These are phyloP conservation scores for Breviolum minutum DNA, from an alignment of 73 alveolate genomes.

Conservation along the genomic window DNA sequence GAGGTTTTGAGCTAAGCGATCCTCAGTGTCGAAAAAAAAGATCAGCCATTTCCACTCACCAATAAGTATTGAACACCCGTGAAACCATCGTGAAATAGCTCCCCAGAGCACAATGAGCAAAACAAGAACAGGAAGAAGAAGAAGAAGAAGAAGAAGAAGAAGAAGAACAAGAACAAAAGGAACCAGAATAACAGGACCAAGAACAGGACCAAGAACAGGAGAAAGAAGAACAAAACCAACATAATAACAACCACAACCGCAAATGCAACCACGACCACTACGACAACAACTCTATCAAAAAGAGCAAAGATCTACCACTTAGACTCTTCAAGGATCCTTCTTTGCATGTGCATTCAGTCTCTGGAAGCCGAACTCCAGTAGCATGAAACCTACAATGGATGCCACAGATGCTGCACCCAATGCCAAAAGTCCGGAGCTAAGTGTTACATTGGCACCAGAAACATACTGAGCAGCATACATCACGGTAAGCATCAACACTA, in stretches of 20 bases:
- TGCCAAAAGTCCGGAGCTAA: constrained; percentile 71
- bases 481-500: constrained; percentile 61
- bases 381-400: constrained; percentile 45
- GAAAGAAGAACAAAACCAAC: too few species aligned
- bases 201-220: too few species aligned
- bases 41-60: neutral
- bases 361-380: constrained; percentile 69
- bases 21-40: neutral
- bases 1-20: constrained; percentile 42
- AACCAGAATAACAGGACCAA: too few species aligned
- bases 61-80: too few species aligned
- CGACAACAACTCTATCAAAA: too few species aligned
- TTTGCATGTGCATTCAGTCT: neutral
- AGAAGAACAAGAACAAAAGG: too few species aligned
- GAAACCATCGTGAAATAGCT: too few species aligned
- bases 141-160: too few species aligned
- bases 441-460: constrained; percentile 73
- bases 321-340: neutral
- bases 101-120: too few species aligned
- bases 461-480: constrained; percentile 92
- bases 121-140: too few species aligned
- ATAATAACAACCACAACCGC: neutral
- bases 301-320: too few species aligned
- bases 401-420: constrained; percentile 72
- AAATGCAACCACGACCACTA: neutral